A percentile compares a stretch with the other conserved stretches of the same genome.
Conservation (phyloP, 495 filamentous ascomycete species). For the Aspergillus bertholletiae region DNA sequence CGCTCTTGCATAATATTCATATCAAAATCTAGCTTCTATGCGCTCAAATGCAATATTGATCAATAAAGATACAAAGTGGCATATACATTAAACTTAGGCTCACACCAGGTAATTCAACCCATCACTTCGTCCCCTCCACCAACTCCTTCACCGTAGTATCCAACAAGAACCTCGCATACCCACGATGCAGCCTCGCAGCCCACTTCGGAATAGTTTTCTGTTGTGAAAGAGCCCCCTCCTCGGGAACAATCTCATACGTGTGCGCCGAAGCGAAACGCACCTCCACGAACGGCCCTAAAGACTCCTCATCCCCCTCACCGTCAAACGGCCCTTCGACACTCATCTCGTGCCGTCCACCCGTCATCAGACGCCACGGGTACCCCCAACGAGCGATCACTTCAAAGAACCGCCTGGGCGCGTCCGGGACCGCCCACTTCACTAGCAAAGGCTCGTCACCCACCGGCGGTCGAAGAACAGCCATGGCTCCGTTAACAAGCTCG, state of each 20-base stretch:
- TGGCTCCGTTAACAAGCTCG: constrained; percentile 18
- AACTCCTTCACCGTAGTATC: constrained; percentile 23
- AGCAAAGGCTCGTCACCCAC: constrained; percentile 11
- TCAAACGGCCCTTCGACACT: constrained; percentile 28
- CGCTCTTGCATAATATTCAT: too few species aligned
- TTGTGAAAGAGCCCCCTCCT: constrained; percentile 11
- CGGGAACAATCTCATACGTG: constrained; percentile 28
- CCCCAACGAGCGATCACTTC: constrained; percentile 29
- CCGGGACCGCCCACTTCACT: constrained; percentile 21
- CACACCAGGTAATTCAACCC: too few species aligned
- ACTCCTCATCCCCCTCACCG: constrained; percentile 1
- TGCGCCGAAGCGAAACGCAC: constrained; percentile 30
- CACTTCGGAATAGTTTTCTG: constrained; percentile 32
- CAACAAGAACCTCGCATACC: constrained; percentile 25
- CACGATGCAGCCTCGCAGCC: constrained; percentile 26
- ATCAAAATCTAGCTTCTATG: too few species aligned
- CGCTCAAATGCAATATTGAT: too few species aligned
- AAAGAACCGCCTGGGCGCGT: constrained; percentile 23
- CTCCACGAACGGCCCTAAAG: constrained; percentile 16
- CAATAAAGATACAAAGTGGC: too few species aligned
- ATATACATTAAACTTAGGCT: too few species aligned
- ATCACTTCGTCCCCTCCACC: not conserved
- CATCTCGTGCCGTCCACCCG: constrained; percentile 31
- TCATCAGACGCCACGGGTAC: constrained; percentile 36
- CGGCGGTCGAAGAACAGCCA: constrained; percentile 17